Evolutionary conservation across 345 rosid species (phyloP).

Genomic region (Mercurialis annua): DNA sequence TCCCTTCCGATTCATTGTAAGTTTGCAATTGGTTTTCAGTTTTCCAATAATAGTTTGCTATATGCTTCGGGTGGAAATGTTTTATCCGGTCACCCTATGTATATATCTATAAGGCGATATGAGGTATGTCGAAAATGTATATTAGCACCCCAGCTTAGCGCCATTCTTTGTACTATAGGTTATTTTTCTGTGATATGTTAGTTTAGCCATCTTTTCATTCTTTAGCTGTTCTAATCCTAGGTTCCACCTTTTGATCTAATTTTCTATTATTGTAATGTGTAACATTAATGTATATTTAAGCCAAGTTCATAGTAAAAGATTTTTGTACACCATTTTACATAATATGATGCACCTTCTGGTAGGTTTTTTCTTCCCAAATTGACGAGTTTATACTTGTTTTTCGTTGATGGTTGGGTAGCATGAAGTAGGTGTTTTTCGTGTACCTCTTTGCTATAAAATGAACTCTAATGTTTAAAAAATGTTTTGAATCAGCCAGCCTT

Average conservation of each 20-base stretch:
- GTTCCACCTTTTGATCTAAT: conserved; percentile 7
- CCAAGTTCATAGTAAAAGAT: conserved; percentile 28
- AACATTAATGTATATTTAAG: conserved; percentile 58
- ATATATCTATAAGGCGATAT: conserved; percentile 27
- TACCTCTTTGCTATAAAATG: no score
- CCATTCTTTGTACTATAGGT: conserved; percentile 47
- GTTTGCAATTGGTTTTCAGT: conserved; percentile 20
- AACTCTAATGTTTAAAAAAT: no score
- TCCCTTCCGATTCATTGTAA: conserved; percentile 19
- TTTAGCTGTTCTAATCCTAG: conserved; percentile 27
- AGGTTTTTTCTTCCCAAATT: not conserved
- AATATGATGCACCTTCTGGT: not conserved
- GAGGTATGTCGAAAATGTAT: conserved; percentile 42
- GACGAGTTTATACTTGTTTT: no score
- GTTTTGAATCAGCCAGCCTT: no score
- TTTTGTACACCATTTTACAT: conserved; percentile 4
- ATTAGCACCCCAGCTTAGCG: conserved; percentile 33
- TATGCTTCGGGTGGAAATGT: conserved; percentile 31
- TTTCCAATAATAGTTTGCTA: conserved; percentile 18
- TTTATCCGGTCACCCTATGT: conserved; percentile 26
- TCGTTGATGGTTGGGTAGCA: no score
- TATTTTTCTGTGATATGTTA: conserved; percentile 26
- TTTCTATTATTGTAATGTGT: conserved; percentile 38
- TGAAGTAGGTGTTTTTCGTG: no score
- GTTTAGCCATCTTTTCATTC: conserved; percentile 24